These are phyloP conservation scores for Tulasnella sp. DNA, from an alignment of 768 basidiomycete genomes.

Conservation along the genomic window DNA sequence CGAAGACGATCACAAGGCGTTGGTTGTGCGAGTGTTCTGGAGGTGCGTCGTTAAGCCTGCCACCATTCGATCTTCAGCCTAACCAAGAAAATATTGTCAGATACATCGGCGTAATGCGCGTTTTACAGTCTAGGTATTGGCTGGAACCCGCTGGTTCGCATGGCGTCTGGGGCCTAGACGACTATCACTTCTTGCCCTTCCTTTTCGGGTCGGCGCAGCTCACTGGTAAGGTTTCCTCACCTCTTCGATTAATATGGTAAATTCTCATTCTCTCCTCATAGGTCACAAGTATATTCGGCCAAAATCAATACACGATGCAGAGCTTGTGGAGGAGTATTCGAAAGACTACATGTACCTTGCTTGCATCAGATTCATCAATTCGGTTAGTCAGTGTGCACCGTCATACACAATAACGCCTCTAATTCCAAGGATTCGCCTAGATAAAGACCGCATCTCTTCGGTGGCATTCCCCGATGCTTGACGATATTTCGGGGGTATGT, in stretches of 20 bases:
- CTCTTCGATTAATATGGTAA: neutral
- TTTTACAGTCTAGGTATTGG: slow-evolving; percentile 92
- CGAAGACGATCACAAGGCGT: slow-evolving; percentile 61
- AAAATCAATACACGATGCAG: slow-evolving; percentile 86
- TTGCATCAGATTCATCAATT: slow-evolving; percentile 94
- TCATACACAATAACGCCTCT: neutral
- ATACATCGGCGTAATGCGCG: slow-evolving; percentile 76
- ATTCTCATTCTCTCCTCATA: slow-evolving; percentile 34
- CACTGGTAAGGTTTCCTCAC: slow-evolving; percentile 41
- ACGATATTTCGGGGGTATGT: slow-evolving; percentile 84
- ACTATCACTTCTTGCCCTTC: slow-evolving; percentile 95
- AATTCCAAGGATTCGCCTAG: slow-evolving; percentile 38
- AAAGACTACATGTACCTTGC: slow-evolving; percentile 96
- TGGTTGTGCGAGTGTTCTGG: slow-evolving; percentile 89
- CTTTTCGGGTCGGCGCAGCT: slow-evolving; percentile 81
- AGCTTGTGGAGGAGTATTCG: slow-evolving; percentile 87
- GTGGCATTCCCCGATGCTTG: slow-evolving; percentile 99
- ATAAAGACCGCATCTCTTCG: slow-evolving; percentile 92
- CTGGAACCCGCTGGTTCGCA: slow-evolving; percentile 98
- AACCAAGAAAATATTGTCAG: slow-evolving; percentile 32
- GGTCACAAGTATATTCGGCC: slow-evolving; percentile 88
- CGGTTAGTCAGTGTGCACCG: slow-evolving; percentile 37
- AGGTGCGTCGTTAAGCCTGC: slow-evolving; percentile 41
- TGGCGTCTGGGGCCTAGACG: slow-evolving; percentile 95
- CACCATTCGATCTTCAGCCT: neutral